A percentile compares a stretch with the other conserved stretches of the same genome.
Conservation (phyloP, 2,329 filamentous ascomycete species). For the Bipolaris oryzae region DNA sequence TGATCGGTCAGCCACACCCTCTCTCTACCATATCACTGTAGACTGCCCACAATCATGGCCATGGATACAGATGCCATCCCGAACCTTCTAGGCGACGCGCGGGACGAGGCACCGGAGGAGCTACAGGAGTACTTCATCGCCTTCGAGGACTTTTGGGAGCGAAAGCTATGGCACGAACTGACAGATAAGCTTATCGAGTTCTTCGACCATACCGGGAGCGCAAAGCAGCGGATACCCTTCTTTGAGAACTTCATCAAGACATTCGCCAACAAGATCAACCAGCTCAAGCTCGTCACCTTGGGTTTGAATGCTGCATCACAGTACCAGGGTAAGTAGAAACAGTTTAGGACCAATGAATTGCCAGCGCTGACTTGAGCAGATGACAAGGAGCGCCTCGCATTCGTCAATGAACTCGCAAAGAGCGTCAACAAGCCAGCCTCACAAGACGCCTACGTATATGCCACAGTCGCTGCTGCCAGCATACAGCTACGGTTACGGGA, state of each 20-base stretch:
- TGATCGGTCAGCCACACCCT: background rate
- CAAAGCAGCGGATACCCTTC: slow-evolving; percentile 81
- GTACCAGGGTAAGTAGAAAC: slow-evolving; percentile 71
- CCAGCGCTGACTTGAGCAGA: slow-evolving; percentile 60
- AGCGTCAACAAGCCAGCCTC: slow-evolving; percentile 92
- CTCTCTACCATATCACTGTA: background rate
- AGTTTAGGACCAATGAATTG: background rate
- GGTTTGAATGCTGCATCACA: slow-evolving; percentile 86
- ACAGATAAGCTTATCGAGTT: slow-evolving; percentile 87
- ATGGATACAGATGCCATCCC: slow-evolving; percentile 90
- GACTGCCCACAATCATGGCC: slow-evolving; percentile 37
- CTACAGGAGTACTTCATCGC: slow-evolving; percentile 85
- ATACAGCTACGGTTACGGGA: slow-evolving; percentile 83
- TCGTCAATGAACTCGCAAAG: slow-evolving; percentile 80
- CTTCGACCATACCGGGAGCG: slow-evolving; percentile 83
- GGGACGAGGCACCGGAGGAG: slow-evolving; percentile 84
- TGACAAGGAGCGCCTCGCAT: slow-evolving; percentile 81
- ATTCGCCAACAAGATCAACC: slow-evolving; percentile 98
- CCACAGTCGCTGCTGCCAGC: slow-evolving; percentile 84
- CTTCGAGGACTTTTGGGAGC: slow-evolving; percentile 97
- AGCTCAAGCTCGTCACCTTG: slow-evolving; percentile 92
- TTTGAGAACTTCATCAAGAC: slow-evolving; percentile 95
- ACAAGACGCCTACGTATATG: slow-evolving; percentile 95
- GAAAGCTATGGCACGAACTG: slow-evolving; percentile 98
- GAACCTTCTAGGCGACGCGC: slow-evolving; percentile 89